Base-by-base conservation (phyloP, 495 filamentous ascomycete species). In the Chlorociboria aeruginascens region DNA sequence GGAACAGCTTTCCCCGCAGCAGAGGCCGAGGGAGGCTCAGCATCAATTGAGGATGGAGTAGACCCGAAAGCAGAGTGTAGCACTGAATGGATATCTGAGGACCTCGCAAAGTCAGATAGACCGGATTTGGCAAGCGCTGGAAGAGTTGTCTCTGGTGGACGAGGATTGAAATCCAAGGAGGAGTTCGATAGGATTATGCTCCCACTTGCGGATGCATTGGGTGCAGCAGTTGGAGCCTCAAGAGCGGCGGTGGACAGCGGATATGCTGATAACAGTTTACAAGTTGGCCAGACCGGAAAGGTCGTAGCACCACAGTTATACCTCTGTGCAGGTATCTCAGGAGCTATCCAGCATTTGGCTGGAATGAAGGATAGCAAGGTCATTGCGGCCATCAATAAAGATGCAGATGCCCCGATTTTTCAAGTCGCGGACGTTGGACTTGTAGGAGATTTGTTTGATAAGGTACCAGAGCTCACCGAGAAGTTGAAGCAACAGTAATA, bases 331-430 rank as follows among this genome's bases (percentile, higher is more conserved):
- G 92, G 92, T 58, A 97, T 98, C 60, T 92, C 85, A 6, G 92
- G 92, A 40, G 92, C 92, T 17, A 98, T 98, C 53, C 92, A 98
- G 68, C 92, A 98, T 76, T 69, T 98, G 66, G 93, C 93, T 36
- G 92, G 92, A 61, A 98, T 98, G 92, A 98, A 98, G 77, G 92
- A 98, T 63, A 94, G 86, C 72, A 98, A 98, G 73, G 93, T 98
- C 51, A 98, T 98, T 73, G 93, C 89, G 33, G 86, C 86, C 29
- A 97, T 98, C 63, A 97, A 98, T 73, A 98, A 98, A 73, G 92
- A 97, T 58, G 70, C 78, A 1, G 92, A 98, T 67, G 92, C 90
- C 45, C 92, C 92, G 2, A 98, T 98, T 52, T 97, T 98, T 74
- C 93, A 98, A 67, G 77, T 98, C 52, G 93, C 92, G 17, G 92